These are phyloP conservation scores for Starmera stellimalicola DNA, from an alignment of 1,139 yeast genomes.

Conservation along the genomic window DNA sequence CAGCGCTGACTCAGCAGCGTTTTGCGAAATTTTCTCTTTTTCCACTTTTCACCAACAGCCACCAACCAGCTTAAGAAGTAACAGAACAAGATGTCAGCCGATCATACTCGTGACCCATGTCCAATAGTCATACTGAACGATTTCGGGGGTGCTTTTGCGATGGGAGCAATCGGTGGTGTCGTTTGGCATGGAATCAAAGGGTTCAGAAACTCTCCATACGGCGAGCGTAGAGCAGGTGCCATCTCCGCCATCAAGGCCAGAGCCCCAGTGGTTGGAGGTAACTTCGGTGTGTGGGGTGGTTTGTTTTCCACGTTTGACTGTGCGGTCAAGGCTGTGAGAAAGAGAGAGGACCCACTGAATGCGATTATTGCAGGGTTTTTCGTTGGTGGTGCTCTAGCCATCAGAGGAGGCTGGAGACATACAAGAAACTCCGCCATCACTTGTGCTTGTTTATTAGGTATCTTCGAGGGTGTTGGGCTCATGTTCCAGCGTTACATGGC, in stretches of 20 bases:
- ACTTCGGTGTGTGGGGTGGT: slow-evolving; percentile 99
- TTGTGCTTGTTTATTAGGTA: slow-evolving; percentile 94
- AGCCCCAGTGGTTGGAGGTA: slow-evolving; percentile 98
- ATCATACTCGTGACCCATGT: slow-evolving; percentile 98
- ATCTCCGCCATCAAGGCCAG: slow-evolving; percentile 86
- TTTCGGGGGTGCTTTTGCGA: slow-evolving; percentile 97
- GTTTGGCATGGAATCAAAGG: slow-evolving; percentile 99
- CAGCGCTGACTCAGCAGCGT: too few relatives aligned
- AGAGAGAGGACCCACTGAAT: slow-evolving; percentile 97
- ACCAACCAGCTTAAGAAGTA: too few relatives aligned
- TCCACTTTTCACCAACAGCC: too few relatives aligned
- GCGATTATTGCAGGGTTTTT: slow-evolving; percentile 97
- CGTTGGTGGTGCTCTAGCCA: slow-evolving; percentile 96
- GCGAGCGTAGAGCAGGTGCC: slow-evolving; percentile 90
- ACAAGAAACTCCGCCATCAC: slow-evolving; percentile 95
- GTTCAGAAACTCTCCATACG: slow-evolving; percentile 93
- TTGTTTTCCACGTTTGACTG: slow-evolving; percentile 93
- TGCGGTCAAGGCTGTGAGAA: slow-evolving; percentile 88
- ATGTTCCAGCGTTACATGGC: slow-evolving; percentile 91
- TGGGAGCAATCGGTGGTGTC: slow-evolving; percentile 98
- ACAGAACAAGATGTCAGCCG: slow-evolving; percentile 59
- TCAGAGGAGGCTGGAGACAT: slow-evolving; percentile 98
- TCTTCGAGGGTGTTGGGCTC: slow-evolving; percentile 97
- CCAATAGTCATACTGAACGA: slow-evolving; percentile 93
- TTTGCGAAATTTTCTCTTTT: too few relatives aligned